Conservation (phyloP, 176 grass and related monocot genomes). For the Oryza glaberrima region DNA sequence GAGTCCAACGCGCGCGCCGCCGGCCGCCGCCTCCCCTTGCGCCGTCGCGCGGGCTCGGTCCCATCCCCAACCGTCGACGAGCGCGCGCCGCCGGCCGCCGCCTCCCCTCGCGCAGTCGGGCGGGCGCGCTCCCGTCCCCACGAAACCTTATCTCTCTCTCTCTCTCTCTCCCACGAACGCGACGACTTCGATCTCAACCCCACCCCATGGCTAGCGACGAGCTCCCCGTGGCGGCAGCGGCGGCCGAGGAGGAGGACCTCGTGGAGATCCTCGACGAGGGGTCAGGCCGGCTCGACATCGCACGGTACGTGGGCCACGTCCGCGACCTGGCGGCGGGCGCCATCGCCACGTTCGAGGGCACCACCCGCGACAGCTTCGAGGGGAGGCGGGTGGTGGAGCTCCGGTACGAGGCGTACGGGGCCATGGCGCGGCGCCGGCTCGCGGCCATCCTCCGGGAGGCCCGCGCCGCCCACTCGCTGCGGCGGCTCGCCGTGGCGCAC, state of each 20-base stretch:
- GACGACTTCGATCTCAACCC: constrained; percentile 27
- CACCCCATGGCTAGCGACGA: constrained; percentile 36
- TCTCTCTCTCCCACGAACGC: not conserved
- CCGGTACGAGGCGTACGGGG: constrained; percentile 83
- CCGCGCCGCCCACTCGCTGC: constrained; percentile 53
- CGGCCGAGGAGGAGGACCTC: constrained; percentile 23
- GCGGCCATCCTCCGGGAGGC: constrained; percentile 58
- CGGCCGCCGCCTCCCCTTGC: too few relatives aligned
- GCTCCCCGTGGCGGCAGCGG: not conserved
- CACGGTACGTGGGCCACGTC: constrained; percentile 73
- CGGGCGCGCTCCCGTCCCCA: too few relatives aligned
- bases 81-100: too few relatives aligned
- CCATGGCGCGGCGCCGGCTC: constrained; percentile 75
- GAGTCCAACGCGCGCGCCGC: too few relatives aligned
- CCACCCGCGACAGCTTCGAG: constrained; percentile 80
- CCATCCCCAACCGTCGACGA: too few relatives aligned
- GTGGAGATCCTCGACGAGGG: constrained; percentile 76
- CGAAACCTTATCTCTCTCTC: not conserved
- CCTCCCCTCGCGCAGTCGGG: too few relatives aligned
- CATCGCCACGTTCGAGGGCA: constrained; percentile 94
- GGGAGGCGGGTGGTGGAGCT: constrained; percentile 86
- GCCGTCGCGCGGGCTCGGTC: too few relatives aligned
- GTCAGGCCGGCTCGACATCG: constrained; percentile 52
- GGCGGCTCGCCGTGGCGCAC: constrained; percentile 76
- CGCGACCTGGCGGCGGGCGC: constrained; percentile 82